Evolutionary conservation across 768 basidiomycete genomes (phyloP).

Genomic region (Naganishia vaughanmartiniae): DNA sequence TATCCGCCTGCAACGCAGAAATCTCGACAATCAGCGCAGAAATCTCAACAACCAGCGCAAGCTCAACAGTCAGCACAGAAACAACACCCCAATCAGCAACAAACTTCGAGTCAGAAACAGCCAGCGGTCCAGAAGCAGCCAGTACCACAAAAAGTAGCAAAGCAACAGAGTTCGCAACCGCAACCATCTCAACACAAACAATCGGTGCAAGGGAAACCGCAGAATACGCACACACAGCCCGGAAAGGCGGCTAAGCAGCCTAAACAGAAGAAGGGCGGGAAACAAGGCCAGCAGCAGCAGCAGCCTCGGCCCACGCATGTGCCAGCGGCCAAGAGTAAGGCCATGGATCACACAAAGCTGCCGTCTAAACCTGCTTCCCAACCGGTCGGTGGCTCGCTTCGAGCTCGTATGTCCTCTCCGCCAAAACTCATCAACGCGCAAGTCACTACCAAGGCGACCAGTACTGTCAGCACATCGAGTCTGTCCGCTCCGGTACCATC

Average conservation of each 20-base stretch:
- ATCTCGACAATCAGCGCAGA: conserved; percentile 5
- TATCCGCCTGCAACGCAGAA: neutral
- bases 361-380: neutral
- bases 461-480: neutral
- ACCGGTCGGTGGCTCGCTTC: neutral
- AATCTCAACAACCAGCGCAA: neutral
- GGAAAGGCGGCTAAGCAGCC: neutral
- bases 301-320: neutral
- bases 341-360: neutral
- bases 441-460: no score
- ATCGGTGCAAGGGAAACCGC: neutral
- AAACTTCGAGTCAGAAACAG: neutral
- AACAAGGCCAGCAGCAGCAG: neutral
- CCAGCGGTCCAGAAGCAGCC: conserved; percentile 3
- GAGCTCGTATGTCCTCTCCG: conserved; percentile 14
- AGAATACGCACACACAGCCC: neutral
- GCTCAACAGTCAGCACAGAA: neutral
- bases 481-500: neutral
- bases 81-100: neutral
- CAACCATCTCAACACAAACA: conserved; percentile 7
- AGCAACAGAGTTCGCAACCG: neutral
- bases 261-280: neutral
- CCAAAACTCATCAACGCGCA: conserved; percentile 11
- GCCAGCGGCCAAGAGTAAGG: neutral
- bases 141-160: neutral